phyloP scores from a whole-genome alignment of 805 yeast species.

The Wickerhamiella sergipiensis region DNA sequence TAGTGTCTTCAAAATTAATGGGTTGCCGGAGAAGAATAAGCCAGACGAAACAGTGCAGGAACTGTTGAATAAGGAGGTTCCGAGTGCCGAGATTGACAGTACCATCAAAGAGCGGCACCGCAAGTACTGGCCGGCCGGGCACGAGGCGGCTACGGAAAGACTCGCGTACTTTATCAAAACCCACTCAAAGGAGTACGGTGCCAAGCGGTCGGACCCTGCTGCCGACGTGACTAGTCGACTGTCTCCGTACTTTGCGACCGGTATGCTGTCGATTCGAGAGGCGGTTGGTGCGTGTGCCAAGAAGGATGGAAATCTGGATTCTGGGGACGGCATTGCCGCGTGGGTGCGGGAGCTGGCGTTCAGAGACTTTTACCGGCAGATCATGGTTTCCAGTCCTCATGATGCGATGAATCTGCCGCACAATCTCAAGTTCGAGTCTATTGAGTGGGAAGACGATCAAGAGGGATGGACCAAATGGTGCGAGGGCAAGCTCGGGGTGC shows the following conservation, averaged over 20 bases:
- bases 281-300: constrained; percentile 21
- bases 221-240: constrained; percentile 29
- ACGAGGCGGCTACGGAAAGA: constrained; percentile 23
- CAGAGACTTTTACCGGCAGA: constrained; percentile 44
- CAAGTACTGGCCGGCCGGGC: constrained; percentile 24
- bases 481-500: constrained; percentile 40
- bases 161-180: constrained; percentile 11
- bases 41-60: not conserved
- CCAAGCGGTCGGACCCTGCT: constrained; percentile 24
- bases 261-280: constrained; percentile 29
- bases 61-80: not conserved
- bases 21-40: constrained; percentile 1
- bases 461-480: constrained; percentile 37
- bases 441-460: constrained; percentile 32
- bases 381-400: constrained; percentile 37
- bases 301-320: constrained; percentile 13
- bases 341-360: constrained; percentile 45
- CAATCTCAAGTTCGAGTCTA: constrained; percentile 29
- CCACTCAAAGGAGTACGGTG: constrained; percentile 23
- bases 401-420: constrained; percentile 38
- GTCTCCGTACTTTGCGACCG: constrained; percentile 35
- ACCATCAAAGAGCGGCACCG: constrained; percentile 13
- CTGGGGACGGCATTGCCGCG: constrained; percentile 26
- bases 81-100: not conserved
- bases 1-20: constrained; percentile 1